phyloP scores from a whole-genome alignment of 208 protist genomes.

The Leishmania arabica region DNA sequence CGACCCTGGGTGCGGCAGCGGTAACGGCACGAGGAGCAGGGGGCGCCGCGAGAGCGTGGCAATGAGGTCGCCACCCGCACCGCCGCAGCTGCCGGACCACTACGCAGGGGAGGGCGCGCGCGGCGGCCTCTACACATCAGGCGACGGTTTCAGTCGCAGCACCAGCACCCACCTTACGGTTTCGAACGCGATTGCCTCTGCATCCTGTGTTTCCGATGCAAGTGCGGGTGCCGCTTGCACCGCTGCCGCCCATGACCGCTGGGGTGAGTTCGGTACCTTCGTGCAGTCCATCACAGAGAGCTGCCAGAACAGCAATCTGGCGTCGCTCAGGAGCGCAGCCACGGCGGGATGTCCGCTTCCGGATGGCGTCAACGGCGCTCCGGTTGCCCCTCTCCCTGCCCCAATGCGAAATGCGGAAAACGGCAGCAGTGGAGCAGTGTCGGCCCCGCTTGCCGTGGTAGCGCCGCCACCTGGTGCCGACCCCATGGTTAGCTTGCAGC shows the following conservation, averaged over 20 bases:
- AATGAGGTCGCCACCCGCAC: neutral
- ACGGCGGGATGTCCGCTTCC: conserved; percentile 5
- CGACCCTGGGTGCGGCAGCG: neutral
- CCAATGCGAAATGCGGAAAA: neutral
- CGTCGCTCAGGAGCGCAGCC: conserved; percentile 16
- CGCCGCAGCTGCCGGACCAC: neutral
- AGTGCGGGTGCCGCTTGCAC: neutral
- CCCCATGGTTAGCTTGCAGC: conserved; percentile 15
- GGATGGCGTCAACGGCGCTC: neutral
- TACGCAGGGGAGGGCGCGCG: neutral
- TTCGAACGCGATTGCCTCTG: conserved; percentile 1
- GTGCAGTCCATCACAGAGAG: conserved; percentile 34
- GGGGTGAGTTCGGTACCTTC: conserved; percentile 27
- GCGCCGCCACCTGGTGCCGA: neutral
- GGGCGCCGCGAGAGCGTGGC: neutral
- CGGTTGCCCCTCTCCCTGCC: neutral
- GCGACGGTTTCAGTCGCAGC: conserved; percentile 1
- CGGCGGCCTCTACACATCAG: neutral
- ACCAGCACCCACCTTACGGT: conserved; percentile 3
- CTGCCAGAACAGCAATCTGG: conserved; percentile 23
- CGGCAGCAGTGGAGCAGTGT: neutral
- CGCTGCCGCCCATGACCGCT: conserved; percentile 7
- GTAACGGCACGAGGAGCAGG: conserved; percentile 2
- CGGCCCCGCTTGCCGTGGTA: neutral
- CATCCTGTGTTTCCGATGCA: conserved; percentile 2